Evolutionary conservation across 192 early-diverging fungal species (phyloP).

Genomic region (Borealophlyctis nickersoniae): DNA sequence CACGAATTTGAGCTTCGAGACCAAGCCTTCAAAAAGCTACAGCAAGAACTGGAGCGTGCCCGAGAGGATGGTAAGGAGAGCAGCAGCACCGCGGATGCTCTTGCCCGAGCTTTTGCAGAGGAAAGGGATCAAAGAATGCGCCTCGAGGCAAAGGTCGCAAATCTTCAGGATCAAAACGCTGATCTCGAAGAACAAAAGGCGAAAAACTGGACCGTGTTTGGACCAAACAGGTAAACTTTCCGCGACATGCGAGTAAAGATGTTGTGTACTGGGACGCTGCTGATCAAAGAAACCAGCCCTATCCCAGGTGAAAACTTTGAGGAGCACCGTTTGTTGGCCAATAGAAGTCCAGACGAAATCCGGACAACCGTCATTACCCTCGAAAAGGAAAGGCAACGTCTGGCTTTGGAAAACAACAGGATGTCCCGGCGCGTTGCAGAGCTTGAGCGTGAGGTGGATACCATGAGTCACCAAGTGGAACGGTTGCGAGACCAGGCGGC

Average conservation of each 20-base stretch:
- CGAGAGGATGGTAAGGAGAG: not conserved
- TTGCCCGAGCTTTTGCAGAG: constrained; percentile 1
- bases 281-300: no score
- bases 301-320: no score
- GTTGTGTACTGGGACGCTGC: no score
- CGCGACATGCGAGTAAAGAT: no score
- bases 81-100: not conserved
- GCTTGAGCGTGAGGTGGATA: not conserved
- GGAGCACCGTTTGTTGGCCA: not conserved
- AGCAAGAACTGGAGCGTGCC: not conserved
- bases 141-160: not conserved
- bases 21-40: not conserved
- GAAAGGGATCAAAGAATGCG: not conserved
- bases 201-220: not conserved
- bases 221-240: no score
- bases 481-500: not conserved
- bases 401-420: not conserved
- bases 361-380: not conserved
- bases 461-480: not conserved
- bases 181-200: not conserved
- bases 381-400: not conserved
- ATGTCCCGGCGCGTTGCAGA: not conserved
- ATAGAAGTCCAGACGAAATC: not conserved
- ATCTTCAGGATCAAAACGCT: not conserved
- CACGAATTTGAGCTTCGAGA: constrained; percentile 4